Conservation (phyloP, 1,284 basidiomycete species). For the Trichosporon faecale region DNA sequence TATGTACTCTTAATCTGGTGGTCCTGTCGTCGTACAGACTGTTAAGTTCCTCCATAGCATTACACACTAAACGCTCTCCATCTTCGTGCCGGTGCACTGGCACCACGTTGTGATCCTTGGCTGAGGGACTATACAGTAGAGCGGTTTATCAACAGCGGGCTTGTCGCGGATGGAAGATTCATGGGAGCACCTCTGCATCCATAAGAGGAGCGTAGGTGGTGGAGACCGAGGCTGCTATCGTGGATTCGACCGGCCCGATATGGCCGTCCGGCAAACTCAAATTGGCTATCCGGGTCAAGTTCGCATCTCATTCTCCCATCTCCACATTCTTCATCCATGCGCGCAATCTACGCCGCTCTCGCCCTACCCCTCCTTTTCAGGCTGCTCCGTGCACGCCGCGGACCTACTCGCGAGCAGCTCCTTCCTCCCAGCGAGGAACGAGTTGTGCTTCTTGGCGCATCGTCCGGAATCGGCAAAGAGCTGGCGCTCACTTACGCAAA, state of each 20-base stretch:
- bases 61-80: too few species aligned
- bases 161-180: background rate
- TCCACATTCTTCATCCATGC: slow-evolving; percentile 1
- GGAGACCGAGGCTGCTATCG: background rate
- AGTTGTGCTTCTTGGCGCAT: slow-evolving; percentile 75
- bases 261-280: background rate
- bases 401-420: slow-evolving; percentile 39
- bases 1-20: background rate
- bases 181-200: background rate
- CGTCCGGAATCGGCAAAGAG: slow-evolving; percentile 74
- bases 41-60: too few species aligned
- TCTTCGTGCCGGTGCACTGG: too few species aligned
- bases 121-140: too few species aligned
- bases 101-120: too few species aligned
- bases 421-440: slow-evolving; percentile 59
- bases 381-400: slow-evolving; percentile 30
- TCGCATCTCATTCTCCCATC: background rate
- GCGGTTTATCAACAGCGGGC: too few species aligned
- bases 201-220: background rate
- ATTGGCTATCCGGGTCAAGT: background rate
- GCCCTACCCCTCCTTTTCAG: slow-evolving; percentile 49
- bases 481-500: slow-evolving; percentile 70
- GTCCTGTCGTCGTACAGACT: too few species aligned
- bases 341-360: slow-evolving; percentile 41
- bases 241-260: background rate